Conservation (phyloP, 306 rosid genomes). For the Hippophae rhamnoides region DNA sequence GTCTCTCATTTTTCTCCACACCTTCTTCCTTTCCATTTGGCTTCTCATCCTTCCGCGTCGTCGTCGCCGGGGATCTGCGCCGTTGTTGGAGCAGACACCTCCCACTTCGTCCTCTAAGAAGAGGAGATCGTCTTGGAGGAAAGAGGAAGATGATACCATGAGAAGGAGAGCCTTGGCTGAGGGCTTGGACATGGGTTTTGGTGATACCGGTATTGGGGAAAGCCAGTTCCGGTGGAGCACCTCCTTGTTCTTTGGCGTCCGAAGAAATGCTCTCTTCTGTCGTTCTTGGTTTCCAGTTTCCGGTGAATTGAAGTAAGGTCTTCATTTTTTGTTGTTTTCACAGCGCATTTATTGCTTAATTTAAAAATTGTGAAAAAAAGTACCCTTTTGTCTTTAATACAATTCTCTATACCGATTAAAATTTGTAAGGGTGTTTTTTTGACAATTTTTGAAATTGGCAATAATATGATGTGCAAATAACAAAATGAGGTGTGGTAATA, state of each 20-base stretch:
- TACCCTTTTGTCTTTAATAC: too few species aligned
- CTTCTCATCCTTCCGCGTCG: slow-evolving; percentile 46
- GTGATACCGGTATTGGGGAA: slow-evolving; percentile 20
- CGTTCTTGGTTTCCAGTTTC: slow-evolving; percentile 75
- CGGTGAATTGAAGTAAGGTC: slow-evolving; percentile 53
- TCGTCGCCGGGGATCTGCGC: slow-evolving; percentile 19
- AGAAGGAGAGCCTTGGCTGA: slow-evolving; percentile 74
- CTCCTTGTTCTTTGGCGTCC: slow-evolving; percentile 57
- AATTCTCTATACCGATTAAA: too few species aligned
- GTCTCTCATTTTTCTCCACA: slow-evolving; percentile 46
- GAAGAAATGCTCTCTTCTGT: slow-evolving; percentile 63
- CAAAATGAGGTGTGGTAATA: too few species aligned
- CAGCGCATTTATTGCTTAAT: too few species aligned
- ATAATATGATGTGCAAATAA: too few species aligned
- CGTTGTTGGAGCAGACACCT: neutral
- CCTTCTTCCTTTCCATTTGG: slow-evolving; percentile 48
- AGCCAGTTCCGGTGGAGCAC: slow-evolving; percentile 43
- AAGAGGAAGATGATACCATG: slow-evolving; percentile 75
- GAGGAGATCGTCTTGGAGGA: slow-evolving; percentile 44
- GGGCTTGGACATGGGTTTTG: slow-evolving; percentile 41
- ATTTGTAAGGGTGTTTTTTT: too few species aligned
- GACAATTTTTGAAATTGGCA: too few species aligned
- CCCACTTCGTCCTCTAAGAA: slow-evolving; percentile 39
- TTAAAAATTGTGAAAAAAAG: too few species aligned
- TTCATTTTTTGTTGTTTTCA: neutral